Conservation (phyloP, 768 basidiomycete species). For the Rhizopogon rudus region DNA sequence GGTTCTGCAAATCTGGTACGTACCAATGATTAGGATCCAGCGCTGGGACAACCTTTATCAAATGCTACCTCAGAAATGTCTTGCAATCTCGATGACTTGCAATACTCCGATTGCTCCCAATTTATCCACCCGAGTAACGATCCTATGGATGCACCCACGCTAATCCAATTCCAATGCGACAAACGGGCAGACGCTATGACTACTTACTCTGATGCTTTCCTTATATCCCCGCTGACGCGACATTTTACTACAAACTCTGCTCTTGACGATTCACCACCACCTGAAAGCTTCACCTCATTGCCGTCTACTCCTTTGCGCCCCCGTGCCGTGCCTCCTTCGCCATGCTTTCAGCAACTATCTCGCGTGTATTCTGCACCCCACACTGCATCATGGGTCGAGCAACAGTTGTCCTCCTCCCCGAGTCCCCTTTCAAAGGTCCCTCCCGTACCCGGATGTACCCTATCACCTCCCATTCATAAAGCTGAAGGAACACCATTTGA, state of each 20-base stretch:
- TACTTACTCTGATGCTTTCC: neutral
- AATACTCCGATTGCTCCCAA: neutral
- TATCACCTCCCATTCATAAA: constrained; percentile 25
- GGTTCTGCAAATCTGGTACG: neutral
- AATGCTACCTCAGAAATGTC: neutral
- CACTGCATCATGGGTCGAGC: constrained; percentile 1
- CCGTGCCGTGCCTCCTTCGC: neutral
- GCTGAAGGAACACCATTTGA: constrained; percentile 24
- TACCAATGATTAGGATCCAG: neutral
- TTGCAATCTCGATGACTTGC: neutral
- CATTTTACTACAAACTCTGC: no score
- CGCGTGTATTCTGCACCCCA: neutral
- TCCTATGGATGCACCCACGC: neutral
- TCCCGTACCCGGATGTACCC: constrained; percentile 13
- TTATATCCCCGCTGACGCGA: neutral
- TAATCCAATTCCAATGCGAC: neutral
- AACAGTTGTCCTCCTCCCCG: constrained; percentile 19
- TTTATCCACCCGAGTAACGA: neutral
- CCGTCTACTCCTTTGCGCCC: constrained; percentile 11
- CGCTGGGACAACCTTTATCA: neutral
- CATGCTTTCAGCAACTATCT: neutral
- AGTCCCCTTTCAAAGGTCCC: constrained; percentile 21
- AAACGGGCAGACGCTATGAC: neutral
- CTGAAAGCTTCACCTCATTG: neutral
- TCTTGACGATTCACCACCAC: neutral